Evolutionary conservation across 768 basidiomycete genomes (phyloP).

Genomic region (Mrakia hoshinonis): DNA sequence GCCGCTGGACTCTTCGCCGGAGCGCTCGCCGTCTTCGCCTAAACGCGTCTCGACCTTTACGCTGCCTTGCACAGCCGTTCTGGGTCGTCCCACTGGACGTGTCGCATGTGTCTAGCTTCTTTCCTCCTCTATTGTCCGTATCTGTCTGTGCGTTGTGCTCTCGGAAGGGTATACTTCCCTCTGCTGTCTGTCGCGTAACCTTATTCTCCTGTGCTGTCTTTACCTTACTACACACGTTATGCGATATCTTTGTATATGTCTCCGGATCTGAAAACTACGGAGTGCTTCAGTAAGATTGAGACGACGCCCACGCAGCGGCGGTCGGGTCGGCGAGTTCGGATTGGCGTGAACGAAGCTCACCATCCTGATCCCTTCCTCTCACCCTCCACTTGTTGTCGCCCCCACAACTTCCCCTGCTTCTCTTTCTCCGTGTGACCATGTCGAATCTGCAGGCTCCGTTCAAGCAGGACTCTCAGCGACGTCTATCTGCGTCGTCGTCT

Average conservation of each 20-base stretch:
- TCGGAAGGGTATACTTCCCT: too few species aligned
- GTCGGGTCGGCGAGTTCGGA: too few species aligned
- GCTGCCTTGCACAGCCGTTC: too few species aligned
- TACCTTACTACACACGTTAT: too few species aligned
- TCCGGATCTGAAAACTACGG: too few species aligned
- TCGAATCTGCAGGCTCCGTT: not conserved
- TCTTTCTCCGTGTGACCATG: not conserved
- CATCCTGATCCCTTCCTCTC: too few species aligned
- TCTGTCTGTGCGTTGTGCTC: not conserved
- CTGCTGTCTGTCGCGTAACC: too few species aligned
- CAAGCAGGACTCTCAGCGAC: not conserved
- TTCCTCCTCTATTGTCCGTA: not conserved
- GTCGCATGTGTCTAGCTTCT: not conserved
- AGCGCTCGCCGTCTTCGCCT: not conserved
- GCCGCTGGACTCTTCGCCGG: slow-evolving; percentile 2
- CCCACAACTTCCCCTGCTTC: not conserved
- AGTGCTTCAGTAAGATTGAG: too few species aligned
- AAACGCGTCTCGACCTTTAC: not conserved
- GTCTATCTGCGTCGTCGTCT: not conserved
- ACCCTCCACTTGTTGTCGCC: not conserved
- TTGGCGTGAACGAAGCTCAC: not conserved
- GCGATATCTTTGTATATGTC: too few species aligned
- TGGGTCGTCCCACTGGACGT: too few species aligned
- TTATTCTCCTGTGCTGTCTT: too few species aligned
- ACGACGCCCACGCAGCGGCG: not conserved